Conservation (phyloP, 441 rosid genomes). For the Populus hybrid region DNA sequence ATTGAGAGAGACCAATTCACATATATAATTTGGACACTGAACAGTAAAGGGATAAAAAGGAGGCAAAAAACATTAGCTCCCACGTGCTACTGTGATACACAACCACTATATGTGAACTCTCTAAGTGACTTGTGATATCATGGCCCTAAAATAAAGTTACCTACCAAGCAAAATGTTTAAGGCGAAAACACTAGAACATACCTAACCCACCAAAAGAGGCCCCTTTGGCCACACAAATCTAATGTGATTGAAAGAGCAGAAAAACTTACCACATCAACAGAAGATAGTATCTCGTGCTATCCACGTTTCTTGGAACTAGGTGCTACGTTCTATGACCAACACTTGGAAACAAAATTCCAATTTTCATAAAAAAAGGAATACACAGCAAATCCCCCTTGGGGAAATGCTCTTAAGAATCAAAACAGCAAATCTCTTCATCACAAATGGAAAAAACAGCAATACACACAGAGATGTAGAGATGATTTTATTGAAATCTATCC, state of each 20-base stretch:
- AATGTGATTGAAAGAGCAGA: constrained; percentile 11
- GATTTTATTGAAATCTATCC: not conserved
- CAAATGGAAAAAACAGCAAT: not conserved
- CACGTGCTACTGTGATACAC: constrained; percentile 1
- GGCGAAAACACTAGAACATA: constrained; percentile 2
- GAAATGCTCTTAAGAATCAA: not conserved
- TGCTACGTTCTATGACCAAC: not conserved
- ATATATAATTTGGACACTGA: not conserved
- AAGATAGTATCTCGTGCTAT: not conserved
- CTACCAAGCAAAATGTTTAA: not conserved
- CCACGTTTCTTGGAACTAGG: not conserved
- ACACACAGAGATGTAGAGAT: not conserved
- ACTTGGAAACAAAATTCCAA: not conserved
- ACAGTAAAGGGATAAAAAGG: not conserved
- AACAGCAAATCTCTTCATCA: not conserved
- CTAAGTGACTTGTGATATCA: not conserved
- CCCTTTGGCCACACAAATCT: not conserved
- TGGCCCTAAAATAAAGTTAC: constrained; percentile 3
- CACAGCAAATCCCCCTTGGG: not conserved
- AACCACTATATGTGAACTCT: not conserved
- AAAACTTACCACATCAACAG: not conserved
- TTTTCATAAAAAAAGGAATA: not conserved
- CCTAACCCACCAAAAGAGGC: not conserved
- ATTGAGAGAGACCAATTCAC: not conserved
- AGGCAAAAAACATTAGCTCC: not conserved